Conservation (phyloP, 108 stramenopile genomes). For the Chaetoceros muelleri region DNA sequence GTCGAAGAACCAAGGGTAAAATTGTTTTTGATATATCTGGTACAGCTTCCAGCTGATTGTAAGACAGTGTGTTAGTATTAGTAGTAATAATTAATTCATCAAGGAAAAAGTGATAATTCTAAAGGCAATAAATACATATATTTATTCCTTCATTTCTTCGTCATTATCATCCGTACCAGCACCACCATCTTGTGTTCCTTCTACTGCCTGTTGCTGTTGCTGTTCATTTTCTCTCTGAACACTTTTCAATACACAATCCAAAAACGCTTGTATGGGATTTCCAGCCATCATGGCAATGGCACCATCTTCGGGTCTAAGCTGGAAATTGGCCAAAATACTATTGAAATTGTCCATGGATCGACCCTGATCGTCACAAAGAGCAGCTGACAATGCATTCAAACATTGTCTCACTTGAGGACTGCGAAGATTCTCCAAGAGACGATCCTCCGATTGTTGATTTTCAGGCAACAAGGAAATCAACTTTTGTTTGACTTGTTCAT, state of each 20-base stretch:
- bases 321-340: constrained; percentile 69
- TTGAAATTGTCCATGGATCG: constrained; percentile 49
- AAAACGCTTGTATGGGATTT: constrained; percentile 72
- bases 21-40: constrained; percentile 20
- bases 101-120: too few relatives aligned
- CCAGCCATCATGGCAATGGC: constrained; percentile 31
- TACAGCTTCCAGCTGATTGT: not conserved
- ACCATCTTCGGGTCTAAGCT: constrained; percentile 55
- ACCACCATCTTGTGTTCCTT: too few relatives aligned
- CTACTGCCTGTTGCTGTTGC: constrained; percentile 6
- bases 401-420: constrained; percentile 68
- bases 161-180: constrained; percentile 13
- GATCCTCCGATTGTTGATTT: constrained; percentile 29
- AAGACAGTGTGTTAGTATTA: too few relatives aligned
- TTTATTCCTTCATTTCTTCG: constrained; percentile 20
- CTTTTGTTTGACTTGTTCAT: constrained; percentile 34
- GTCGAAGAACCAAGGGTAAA: constrained; percentile 28
- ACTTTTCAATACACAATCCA: constrained; percentile 43
- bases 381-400: constrained; percentile 47
- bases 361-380: constrained; percentile 40
- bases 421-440: constrained; percentile 54
- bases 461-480: constrained; percentile 62
- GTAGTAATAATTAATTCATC: too few relatives aligned
- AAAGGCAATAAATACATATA: too few relatives aligned
- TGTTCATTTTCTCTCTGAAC: constrained; percentile 36